Percentiles rank a stretch among this genome's conserved stretches.
These are phyloP conservation scores for Malbranchea cinnamomea DNA, from an alignment of 2,329 filamentous ascomycete species.

Conservation along the genomic window DNA sequence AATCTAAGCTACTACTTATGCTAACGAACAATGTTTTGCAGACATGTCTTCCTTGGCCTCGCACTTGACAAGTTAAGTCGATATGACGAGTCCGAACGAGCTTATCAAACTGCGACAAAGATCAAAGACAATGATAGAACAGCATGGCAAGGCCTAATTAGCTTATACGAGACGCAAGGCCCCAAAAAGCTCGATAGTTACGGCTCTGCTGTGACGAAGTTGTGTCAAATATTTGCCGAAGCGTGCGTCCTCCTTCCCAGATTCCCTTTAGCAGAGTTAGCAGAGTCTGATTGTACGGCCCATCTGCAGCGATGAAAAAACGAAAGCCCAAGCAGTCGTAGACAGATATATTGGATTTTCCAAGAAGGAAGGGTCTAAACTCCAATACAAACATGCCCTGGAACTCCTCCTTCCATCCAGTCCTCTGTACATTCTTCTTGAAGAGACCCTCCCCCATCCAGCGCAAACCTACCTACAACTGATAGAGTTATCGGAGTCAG, in stretches of 20 bases:
- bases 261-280: background rate
- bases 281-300: background rate
- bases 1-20: background rate
- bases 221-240: conserved; percentile 61
- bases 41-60: conserved; percentile 75
- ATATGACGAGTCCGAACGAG: conserved; percentile 56
- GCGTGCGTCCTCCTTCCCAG: conserved; percentile 31
- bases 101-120: conserved; percentile 57
- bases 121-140: conserved; percentile 64
- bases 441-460: conserved; percentile 70
- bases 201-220: conserved; percentile 52
- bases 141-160: conserved; percentile 80
- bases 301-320: conserved; percentile 41
- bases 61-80: conserved; percentile 63
- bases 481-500: conserved; percentile 66
- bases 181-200: conserved; percentile 56
- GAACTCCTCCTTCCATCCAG: conserved; percentile 64
- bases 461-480: conserved; percentile 67
- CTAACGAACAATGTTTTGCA: conserved; percentile 19
- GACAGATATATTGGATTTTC: conserved; percentile 68
- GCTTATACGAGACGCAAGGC: conserved; percentile 68
- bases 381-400: conserved; percentile 63
- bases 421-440: conserved; percentile 64
- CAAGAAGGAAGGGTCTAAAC: conserved; percentile 53
- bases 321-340: conserved; percentile 47